Evolutionary conservation across 2,329 filamentous ascomycete genomes (phyloP), one percentile per base, ranked within the genome.

Genomic region (Monilinia aucupariae): DNA sequence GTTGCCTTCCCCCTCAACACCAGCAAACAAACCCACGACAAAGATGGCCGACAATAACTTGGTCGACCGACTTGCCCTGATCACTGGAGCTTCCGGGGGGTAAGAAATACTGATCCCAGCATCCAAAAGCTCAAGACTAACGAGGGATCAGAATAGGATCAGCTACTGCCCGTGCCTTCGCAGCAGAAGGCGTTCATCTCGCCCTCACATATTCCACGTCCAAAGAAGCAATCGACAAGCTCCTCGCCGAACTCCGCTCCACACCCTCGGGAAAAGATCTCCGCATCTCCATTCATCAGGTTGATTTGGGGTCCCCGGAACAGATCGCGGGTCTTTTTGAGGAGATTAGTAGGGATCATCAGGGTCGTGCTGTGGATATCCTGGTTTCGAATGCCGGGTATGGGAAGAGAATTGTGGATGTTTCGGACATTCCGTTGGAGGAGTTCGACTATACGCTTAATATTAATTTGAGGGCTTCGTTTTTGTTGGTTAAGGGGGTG

Each of bases 381-480:
- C 76, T 89, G 3, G 73, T 90, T 32, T 83, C 82, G 12, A 90
- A 90, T 69, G 87, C 87, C 1, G 86, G 86, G 0, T 81, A 86
- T 67, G 86, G 85, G 48, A 85, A 85, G 70, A 78, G 85, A n/a
- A 81, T 86, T 63, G 64, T 67, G 6, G 67, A 71, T 66, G 58
- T 71, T 47, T 68, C 64, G 48, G 70, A 72, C 43, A 71, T 72
- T 58, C 63, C 70, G 6, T 45, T 71, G 13, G 64, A 68, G 30
- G 70, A 71, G 60, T 71, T 71, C 22, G 69, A 72, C 25, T 60
- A 71, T 34, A 71, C 70, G 8, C 20, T 71, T 1, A 67, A 68
- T 53, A 55, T 72, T 12, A 72, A 72, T 56, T 61, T 71, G 41
- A 65, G 66, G 41, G 68, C 68, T 17, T 68, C 67, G 5, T 72